A percentile compares a stretch with the other conserved stretches of the same genome.
Evolutionary conservation across 495 filamentous ascomycete genomes (phyloP).

Genomic region (Aspergillus bertholletiae): DNA sequence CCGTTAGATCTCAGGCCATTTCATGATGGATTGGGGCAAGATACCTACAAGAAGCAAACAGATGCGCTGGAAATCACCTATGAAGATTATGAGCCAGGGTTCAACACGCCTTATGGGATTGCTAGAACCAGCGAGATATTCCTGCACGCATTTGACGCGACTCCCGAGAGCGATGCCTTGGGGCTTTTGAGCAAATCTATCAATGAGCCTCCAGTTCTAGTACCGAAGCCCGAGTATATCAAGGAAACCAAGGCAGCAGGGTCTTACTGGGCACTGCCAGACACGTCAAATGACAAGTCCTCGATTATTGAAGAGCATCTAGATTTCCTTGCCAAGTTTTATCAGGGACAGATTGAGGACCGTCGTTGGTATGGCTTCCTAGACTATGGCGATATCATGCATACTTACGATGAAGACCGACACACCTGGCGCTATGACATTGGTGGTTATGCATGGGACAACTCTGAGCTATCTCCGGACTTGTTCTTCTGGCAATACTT

Average conservation of each 20-base stretch:
- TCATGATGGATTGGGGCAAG: constrained; percentile 44
- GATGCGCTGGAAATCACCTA: constrained; percentile 53
- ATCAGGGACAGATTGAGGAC: constrained; percentile 41
- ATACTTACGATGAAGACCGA: constrained; percentile 47
- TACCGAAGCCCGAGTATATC: constrained; percentile 34
- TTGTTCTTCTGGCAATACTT: constrained; percentile 51
- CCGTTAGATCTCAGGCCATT: constrained; percentile 46
- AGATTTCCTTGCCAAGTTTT: constrained; percentile 41
- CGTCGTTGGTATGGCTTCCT: constrained; percentile 51
- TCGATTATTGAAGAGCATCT: constrained; percentile 35
- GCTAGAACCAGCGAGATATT: constrained; percentile 45
- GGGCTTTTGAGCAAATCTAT: constrained; percentile 25
- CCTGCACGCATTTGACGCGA: constrained; percentile 36
- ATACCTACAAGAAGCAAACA: constrained; percentile 44
- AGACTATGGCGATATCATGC: constrained; percentile 49
- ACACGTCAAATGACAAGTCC: constrained; percentile 12
- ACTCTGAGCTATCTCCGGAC: constrained; percentile 51
- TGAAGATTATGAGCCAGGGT: constrained; percentile 48
- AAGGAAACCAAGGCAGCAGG: constrained; percentile 36
- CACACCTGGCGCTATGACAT: constrained; percentile 51
- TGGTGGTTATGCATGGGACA: constrained; percentile 53
- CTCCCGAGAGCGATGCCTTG: constrained; percentile 32
- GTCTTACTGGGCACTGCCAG: constrained; percentile 35
- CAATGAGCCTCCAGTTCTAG: constrained; percentile 35
- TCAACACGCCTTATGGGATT: constrained; percentile 45